Base-by-base conservation (phyloP, 1,284 basidiomycete genomes). In the Termitomyces sp. region DNA sequence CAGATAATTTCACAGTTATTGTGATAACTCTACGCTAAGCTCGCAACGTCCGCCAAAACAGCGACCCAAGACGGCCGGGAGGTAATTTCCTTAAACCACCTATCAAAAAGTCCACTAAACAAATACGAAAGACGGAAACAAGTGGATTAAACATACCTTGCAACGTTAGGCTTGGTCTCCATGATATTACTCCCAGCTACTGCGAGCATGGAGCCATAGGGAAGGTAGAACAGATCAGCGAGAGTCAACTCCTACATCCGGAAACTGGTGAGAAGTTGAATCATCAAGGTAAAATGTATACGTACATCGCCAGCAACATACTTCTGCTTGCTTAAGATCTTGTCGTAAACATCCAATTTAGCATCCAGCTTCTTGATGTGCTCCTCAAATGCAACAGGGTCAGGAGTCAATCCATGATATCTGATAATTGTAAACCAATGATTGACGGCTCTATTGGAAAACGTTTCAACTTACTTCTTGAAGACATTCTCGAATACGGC, bases 211-310 rank as follows among this genome's bases (percentile, higher is more conserved):
- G 60, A 42, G 11, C 68, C 77, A 51, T 73, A 76, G 0, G 82
- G 77, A 2, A 84, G 65, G 57, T 84, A 79, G 67, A 74, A 81
- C 7, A 84, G 62, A 59, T 84, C 82, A 0, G 74, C 79, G n/a
- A 84, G 66, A 5, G 78, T 78, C 13, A 80, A 30, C 41, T 68
- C 65, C 75, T 80, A 55, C 1, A 5, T 34, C 6, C 8, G 7
- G 35, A 28, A 44, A 3, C 5, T 18, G 21, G 45, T n/a, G 30
- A 47, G 39, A 9, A 41, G 14, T 11, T 3, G 16, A 11, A 14
- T 18, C 31, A 11, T 3, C 9, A 24, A 16, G 16, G 16, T 3
- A 30, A 37, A 21, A 1, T 4, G 10, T 30, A 34, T 9, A 46
- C 71, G 50, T 33, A 77, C 74, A 54, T 81, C 64, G 2, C 79